Percentiles rank a stretch among this genome's conserved stretches.
phyloP scores from a whole-genome alignment of 306 rosid species.

The Dryas alaskensis region DNA sequence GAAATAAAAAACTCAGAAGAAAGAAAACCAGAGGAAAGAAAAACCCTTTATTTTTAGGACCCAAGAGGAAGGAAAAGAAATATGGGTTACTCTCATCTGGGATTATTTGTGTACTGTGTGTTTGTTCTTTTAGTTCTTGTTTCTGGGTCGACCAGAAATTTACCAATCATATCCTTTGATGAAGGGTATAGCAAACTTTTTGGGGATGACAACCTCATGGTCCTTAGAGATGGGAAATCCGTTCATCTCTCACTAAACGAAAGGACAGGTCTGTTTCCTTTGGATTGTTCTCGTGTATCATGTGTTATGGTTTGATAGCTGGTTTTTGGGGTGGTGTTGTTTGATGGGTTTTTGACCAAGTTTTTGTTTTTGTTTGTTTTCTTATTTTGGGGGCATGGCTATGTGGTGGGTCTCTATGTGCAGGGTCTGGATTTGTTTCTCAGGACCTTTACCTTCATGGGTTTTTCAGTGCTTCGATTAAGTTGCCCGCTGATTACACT shows the following conservation, averaged over 20 bases:
- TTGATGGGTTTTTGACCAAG: constrained; percentile 9
- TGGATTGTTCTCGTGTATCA: neutral
- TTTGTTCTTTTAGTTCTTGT: constrained; percentile 28
- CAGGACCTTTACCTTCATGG: constrained; percentile 91
- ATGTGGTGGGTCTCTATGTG: neutral
- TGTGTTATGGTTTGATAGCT: neutral
- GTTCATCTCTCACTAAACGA: constrained; percentile 83
- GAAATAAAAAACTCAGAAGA: neutral
- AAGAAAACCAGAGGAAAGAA: constrained; percentile 13
- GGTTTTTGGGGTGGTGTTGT: constrained; percentile 12
- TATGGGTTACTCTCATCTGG: constrained; percentile 41
- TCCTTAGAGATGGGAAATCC: constrained; percentile 69
- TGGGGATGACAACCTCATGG: constrained; percentile 66
- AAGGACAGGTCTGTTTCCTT: constrained; percentile 58
- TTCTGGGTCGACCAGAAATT: constrained; percentile 42
- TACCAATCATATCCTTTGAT: constrained; percentile 67
- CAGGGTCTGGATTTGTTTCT: constrained; percentile 96
- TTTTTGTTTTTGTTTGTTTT: constrained; percentile 9
- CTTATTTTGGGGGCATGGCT: too few species aligned
- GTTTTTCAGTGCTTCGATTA: constrained; percentile 84
- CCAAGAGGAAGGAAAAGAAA: constrained; percentile 5
- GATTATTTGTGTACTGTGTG: constrained; percentile 19
- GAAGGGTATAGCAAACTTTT: constrained; percentile 81
- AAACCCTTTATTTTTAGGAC: constrained; percentile 22
- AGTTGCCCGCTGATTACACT: constrained; percentile 89